Base-by-base conservation (phyloP, 371 early-diverging fungal species). In the Zopfochytrium polystomum region DNA sequence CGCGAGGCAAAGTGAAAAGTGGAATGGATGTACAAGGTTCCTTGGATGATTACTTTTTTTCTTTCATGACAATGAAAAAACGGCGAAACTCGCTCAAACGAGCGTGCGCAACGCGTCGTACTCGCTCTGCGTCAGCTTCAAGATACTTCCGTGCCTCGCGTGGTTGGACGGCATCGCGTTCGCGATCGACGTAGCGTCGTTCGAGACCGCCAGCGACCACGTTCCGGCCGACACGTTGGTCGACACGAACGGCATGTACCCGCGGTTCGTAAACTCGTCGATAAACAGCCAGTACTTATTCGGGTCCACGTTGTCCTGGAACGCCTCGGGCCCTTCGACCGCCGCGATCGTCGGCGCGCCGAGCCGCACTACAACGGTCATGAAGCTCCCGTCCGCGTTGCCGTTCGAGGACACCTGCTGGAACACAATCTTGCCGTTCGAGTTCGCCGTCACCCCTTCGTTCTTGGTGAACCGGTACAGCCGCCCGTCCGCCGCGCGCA, bases 391-490 rank as follows among this genome's bases (percentile, higher is more conserved):
- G 38, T 38, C 38, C 38, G 38, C 38, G 18, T 7, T 38, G 38
- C 38, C 38, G 38, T 38, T 18, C 11, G 11, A 11, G 11, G 38
- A 38, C 11, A 38, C 38, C 38, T 7, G 18, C 38, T 38, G 38
- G 38, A 38, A 38, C 11, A 38, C 38, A 7, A 38, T 38, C 38
- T 38, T 38, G 38, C 38, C 38, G 38, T 38, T 18, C 38, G 38
- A 18, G 38, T 38, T 38, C 38, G 38, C 18, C 18, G 38, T 38
- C 7, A 11, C 38, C 11, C 38, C 38, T 38, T 38, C 38, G 18
- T 38, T 38, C 38, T 38, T 38, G 38, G 38, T 38, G 38, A 38
- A 38, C 38, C 38, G 7, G 38, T 38, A 38, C 38, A 38, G 38
- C 7, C 11, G 7, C 7, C 38, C 38, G 38, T 38, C 38, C 11